A percentile compares a stretch with the other conserved stretches of the same genome.
These are phyloP conservation scores for Effrenium voratum DNA, from an alignment of 73 alveolate genomes.

Conservation along the genomic window DNA sequence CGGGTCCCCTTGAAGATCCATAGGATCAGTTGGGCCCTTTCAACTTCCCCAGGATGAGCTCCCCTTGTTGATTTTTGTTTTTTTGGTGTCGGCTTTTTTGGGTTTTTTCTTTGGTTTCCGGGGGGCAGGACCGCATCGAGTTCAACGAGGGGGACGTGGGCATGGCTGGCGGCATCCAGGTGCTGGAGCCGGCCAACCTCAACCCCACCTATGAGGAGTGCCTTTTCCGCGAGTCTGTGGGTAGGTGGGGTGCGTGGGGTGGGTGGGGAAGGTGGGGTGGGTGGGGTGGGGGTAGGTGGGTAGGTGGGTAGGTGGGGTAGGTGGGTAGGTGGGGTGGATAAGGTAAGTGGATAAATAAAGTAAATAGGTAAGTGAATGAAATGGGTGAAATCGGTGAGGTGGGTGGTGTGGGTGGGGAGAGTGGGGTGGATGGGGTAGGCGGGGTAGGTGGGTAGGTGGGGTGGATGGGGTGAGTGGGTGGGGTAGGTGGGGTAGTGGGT, in stretches of 20 bases:
- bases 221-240: background rate
- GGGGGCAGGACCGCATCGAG: constrained; percentile 48
- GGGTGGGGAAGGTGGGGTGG: background rate
- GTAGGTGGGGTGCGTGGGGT: background rate
- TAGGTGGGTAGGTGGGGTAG: background rate
- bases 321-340: background rate
- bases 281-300: background rate
- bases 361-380: no score
- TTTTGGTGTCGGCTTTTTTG: background rate
- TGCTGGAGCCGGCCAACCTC: constrained; percentile 75
- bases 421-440: no score
- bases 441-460: no score
- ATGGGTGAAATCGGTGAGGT: no score
- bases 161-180: constrained; percentile 72
- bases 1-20: background rate
- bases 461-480: no score
- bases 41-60: background rate
- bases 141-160: constrained; percentile 87
- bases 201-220: constrained; percentile 55
- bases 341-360: background rate
- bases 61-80: no score
- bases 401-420: no score
- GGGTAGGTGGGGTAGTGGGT: no score
- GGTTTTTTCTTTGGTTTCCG: background rate
- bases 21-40: background rate